These are phyloP conservation scores for Ophiostoma piceae DNA, from an alignment of 2,329 filamentous ascomycete genomes.

Conservation along the genomic window DNA sequence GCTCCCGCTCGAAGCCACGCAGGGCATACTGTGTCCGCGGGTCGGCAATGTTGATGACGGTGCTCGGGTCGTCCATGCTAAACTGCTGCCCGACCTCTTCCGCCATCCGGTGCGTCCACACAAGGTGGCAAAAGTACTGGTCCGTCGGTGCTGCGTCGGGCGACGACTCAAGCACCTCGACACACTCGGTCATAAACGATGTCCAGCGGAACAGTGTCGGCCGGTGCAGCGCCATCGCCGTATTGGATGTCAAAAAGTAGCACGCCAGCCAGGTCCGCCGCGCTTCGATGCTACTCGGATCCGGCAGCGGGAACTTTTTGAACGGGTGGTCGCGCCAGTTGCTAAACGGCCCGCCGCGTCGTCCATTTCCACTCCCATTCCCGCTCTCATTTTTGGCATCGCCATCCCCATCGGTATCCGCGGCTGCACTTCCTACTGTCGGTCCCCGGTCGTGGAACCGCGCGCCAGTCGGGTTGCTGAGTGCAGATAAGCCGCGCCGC, in stretches of 20 bases:
- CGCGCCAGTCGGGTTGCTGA: not conserved
- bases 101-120: conserved; percentile 56
- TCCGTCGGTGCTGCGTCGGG: conserved; percentile 54
- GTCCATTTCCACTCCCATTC: not conserved
- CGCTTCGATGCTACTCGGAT: conserved; percentile 51
- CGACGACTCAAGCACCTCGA: conserved; percentile 50
- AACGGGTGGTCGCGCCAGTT: conserved; percentile 42
- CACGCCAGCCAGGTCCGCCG: conserved; percentile 55
- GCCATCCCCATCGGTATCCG: not conserved
- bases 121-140: conserved; percentile 53
- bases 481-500: too few species aligned
- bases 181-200: conserved; percentile 55
- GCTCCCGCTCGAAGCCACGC: conserved; percentile 58
- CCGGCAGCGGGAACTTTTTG: conserved; percentile 41
- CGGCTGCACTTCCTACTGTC: not conserved
- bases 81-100: conserved; percentile 66
- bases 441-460: not conserved
- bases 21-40: conserved; percentile 59
- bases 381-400: not conserved
- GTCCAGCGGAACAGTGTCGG: conserved; percentile 57
- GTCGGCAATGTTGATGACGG: conserved; percentile 53
- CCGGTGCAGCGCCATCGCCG: conserved; percentile 56
- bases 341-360: conserved; percentile 10
- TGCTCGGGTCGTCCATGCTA: conserved; percentile 58
- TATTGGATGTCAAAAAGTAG: conserved; percentile 55